Percentiles rank a stretch among this genome's conserved stretches.
Evolutionary conservation across 2,329 filamentous ascomycete genomes (phyloP).

Genomic region (Fusarium sp.): DNA sequence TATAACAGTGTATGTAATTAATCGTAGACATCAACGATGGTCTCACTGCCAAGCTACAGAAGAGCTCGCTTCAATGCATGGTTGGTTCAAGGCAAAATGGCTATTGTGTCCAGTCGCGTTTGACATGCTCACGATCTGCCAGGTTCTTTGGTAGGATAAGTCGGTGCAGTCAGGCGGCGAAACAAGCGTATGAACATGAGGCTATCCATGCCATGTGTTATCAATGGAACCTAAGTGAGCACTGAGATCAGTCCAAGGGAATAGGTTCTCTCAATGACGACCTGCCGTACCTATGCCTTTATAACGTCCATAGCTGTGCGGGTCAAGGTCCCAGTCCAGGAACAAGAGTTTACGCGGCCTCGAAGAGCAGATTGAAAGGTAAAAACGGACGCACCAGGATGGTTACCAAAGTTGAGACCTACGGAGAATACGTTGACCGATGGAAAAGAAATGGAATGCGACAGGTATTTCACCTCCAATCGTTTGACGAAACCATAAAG

Average conservation of each 20-base stretch:
- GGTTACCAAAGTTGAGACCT: not conserved
- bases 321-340: slow-evolving; percentile 11
- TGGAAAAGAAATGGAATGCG: not conserved
- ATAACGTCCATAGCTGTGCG: slow-evolving; percentile 9
- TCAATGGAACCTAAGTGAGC: too few relatives aligned
- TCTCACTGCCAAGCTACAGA: not conserved
- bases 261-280: not conserved
- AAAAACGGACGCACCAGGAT: too few relatives aligned
- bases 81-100: slow-evolving; percentile 5
- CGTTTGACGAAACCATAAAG: not conserved
- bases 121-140: not conserved
- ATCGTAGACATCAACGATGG: not conserved
- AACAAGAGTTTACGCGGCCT: slow-evolving; percentile 13
- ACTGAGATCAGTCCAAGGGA: not conserved
- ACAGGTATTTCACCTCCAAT: not conserved
- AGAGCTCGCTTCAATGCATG: not conserved
- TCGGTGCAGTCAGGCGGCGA: not conserved
- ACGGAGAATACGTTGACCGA: too few relatives aligned
- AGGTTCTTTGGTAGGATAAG: not conserved
- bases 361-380: too few relatives aligned
- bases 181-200: not conserved
- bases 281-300: slow-evolving; percentile 11
- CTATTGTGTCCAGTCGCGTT: slow-evolving; percentile 4
- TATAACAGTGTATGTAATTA: not conserved
- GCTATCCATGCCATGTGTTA: not conserved